phyloP scores from a whole-genome alignment of 2,329 filamentous ascomycete species.

The Xylariaceae sp. region DNA sequence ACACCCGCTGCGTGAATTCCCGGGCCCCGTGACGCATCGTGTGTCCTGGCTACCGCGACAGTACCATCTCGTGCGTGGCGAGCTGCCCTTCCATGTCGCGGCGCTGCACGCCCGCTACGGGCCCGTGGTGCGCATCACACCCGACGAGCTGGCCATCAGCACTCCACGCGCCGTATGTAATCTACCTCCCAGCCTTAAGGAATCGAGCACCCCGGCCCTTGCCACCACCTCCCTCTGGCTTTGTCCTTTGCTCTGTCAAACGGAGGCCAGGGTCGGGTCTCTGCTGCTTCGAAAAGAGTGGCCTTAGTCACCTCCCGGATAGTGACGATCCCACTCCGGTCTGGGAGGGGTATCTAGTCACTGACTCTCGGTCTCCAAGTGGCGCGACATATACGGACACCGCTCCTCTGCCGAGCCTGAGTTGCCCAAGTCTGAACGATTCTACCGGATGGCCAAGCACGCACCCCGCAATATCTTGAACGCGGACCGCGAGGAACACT shows the following conservation, averaged over 20 bases:
- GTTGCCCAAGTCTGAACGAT: conserved; percentile 22
- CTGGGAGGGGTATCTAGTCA: no score
- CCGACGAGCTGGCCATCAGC: conserved; percentile 34
- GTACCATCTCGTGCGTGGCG: conserved; percentile 16
- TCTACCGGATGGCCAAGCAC: conserved; percentile 19
- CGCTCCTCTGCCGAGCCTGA: conserved; percentile 20
- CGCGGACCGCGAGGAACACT: conserved; percentile 26
- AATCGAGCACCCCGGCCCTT: no score
- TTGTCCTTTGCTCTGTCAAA: no score
- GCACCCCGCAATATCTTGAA: conserved; percentile 24
- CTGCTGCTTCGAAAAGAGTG: no score
- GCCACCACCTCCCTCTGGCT: no score
- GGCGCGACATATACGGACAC: conserved; percentile 34
- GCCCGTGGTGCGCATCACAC: conserved; percentile 31
- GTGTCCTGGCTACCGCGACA: conserved; percentile 16
- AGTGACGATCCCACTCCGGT: no score
- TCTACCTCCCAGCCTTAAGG: no score
- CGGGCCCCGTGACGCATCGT: conserved; percentile 21
- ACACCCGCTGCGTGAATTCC: conserved; percentile 19
- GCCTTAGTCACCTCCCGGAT: no score
- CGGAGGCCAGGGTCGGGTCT: no score
- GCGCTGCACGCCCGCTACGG: conserved; percentile 31
- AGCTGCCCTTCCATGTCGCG: conserved; percentile 17
- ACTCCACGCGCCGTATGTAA: conserved; percentile 28
- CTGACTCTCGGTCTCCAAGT: no score